Evolutionary conservation across 306 rosid species (phyloP).

Genomic region (Trifolium dubium): DNA sequence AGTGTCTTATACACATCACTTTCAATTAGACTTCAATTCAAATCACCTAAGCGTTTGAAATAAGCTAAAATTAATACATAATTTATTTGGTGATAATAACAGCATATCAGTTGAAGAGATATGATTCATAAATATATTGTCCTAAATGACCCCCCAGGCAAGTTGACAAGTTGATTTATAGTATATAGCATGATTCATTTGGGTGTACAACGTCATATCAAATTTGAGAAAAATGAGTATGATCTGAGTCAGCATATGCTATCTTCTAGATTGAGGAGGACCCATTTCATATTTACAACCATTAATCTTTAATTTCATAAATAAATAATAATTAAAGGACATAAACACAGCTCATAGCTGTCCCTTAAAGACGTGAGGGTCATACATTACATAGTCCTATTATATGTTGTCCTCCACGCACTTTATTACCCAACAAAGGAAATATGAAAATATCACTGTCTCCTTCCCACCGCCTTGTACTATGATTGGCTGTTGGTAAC

Average conservation of each 20-base stretch:
- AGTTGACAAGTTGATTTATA: background rate
- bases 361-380: background rate
- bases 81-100: background rate
- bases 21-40: background rate
- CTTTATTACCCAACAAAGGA: background rate
- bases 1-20: background rate
- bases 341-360: background rate
- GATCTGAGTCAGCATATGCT: slow-evolving; percentile 45
- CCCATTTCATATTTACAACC: background rate
- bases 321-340: too few species aligned
- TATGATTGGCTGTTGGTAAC: background rate
- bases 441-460: background rate
- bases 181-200: background rate
- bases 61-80: background rate
- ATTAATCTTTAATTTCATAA: background rate
- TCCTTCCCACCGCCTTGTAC: background rate
- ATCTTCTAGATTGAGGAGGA: background rate
- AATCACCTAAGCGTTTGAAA: background rate
- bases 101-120: background rate
- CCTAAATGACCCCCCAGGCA: background rate
- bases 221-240: slow-evolving; percentile 35
- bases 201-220: background rate
- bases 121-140: background rate
- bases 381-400: too few species aligned
- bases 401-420: background rate